Evolutionary conservation across 2,329 filamentous ascomycete genomes (phyloP), one percentile per base, ranked within the genome.

Genomic region (Nemania bipapillata): DNA sequence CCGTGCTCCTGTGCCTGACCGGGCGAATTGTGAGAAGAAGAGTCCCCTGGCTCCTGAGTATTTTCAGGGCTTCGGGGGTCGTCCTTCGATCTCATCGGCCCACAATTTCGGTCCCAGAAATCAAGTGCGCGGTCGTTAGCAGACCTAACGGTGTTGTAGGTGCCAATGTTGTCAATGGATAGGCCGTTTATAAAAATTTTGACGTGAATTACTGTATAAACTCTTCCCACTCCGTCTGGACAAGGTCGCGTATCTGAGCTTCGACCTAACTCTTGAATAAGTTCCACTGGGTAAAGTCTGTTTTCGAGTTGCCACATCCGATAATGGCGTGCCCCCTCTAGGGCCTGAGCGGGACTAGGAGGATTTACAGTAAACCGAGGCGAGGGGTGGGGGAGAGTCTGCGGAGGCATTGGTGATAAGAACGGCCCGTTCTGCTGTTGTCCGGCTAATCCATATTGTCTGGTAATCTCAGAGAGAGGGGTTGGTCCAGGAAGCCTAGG

Each of bases 111-210:
- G 12, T 61, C 35, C 68, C 68, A 70, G 40, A 70, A 64, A 55
- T 70, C 68, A 26, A 70, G 22, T 12, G 30, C 57, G 30, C 68
- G 61, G 17, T 62, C 35, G 58, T 70, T 70, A 37, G 68, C 68
- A 22, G 65, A 60, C 56, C 65, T 47, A 17, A 49, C 50, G 15
- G 50, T 65, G 12, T 56, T 55, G 47, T 68, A 70, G 40, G 52
- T 62, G 45, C 68, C 35, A 61, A 70, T 32, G 17, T 50, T 53
- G 47, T 70, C 65, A 28, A 68, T 55, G 20, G 22, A 47, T 12
- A 54, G 65, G 52, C 45, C 42, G 7, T 15, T n/a, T n/a, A 26
- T 24, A 30, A 52, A 55, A 24, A 20, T 52, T 17, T 62, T 59
- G 47, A 70, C 28, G 9, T 70, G 65, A 4, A 59, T 54, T 9